Evolutionary conservation across 768 basidiomycete genomes (phyloP).

Genomic region (Tulasnella sp.): DNA sequence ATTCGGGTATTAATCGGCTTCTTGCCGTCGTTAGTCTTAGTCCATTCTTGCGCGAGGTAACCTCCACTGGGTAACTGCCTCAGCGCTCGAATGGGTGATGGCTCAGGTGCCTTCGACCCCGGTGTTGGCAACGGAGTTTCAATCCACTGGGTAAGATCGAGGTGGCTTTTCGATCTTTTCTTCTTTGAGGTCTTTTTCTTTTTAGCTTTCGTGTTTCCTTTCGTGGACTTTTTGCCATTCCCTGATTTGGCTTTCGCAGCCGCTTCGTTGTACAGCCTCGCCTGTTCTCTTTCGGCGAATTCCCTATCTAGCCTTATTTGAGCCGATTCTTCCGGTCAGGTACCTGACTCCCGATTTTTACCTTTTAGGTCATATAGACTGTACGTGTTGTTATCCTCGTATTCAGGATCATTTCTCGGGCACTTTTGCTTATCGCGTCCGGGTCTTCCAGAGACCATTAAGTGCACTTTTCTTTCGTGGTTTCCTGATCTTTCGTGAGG

Average conservation of each 20-base stretch:
- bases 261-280: background rate
- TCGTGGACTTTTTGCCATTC: background rate
- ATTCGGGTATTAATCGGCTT: too few relatives aligned
- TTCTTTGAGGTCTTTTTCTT: too few relatives aligned
- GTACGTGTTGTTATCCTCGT: background rate
- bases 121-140: too few relatives aligned
- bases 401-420: background rate
- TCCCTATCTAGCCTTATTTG: background rate
- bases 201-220: too few relatives aligned
- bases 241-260: too few relatives aligned
- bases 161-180: too few relatives aligned
- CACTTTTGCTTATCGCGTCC: background rate
- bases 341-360: background rate
- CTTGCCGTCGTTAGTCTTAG: too few relatives aligned
- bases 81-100: too few relatives aligned
- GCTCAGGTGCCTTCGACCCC: too few relatives aligned
- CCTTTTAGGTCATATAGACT: background rate
- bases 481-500: background rate
- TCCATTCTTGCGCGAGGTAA: too few relatives aligned
- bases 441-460: background rate
- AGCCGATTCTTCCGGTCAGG: background rate
- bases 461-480: background rate
- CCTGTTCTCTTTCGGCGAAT: background rate
- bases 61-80: too few relatives aligned
- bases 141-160: too few relatives aligned